phyloP scores from a whole-genome alignment of 768 basidiomycete species.

The Cyclocybe cylindracea region DNA sequence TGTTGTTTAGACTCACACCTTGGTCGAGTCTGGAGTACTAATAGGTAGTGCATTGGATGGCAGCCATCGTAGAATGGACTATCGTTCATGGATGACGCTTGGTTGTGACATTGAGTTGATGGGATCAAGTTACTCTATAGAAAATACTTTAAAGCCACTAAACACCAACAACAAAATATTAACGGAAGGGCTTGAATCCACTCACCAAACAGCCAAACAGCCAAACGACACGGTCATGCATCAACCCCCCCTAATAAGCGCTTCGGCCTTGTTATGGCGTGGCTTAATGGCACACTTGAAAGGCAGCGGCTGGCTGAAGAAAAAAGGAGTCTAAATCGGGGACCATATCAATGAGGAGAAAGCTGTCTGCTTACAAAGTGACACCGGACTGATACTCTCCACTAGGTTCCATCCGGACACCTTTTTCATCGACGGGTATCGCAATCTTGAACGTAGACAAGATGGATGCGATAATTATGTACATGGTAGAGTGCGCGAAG shows the following conservation, averaged over 20 bases:
- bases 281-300: constrained; percentile 30
- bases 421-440: constrained; percentile 23
- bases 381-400: constrained; percentile 16
- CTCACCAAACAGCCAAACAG: too few species aligned
- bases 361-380: constrained; percentile 11
- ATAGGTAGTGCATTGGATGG: too few species aligned
- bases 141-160: too few species aligned
- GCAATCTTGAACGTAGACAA: constrained; percentile 32
- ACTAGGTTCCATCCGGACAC: constrained; percentile 17
- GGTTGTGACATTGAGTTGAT: too few species aligned
- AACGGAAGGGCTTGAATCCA: too few species aligned
- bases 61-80: too few species aligned
- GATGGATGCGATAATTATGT: constrained; percentile 28
- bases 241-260: constrained; percentile 17
- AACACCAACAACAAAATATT: too few species aligned
- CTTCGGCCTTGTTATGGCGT: constrained; percentile 22
- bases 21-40: too few species aligned
- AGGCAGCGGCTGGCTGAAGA: constrained; percentile 22
- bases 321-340: background rate
- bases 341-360: background rate
- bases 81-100: too few species aligned
- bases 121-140: too few species aligned
- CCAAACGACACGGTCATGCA: background rate
- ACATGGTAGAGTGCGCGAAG: constrained; percentile 26
- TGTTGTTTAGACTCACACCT: too few species aligned